Base-by-base conservation (phyloP, 768 basidiomycete species). In the Lactifluus subvellereus region DNA sequence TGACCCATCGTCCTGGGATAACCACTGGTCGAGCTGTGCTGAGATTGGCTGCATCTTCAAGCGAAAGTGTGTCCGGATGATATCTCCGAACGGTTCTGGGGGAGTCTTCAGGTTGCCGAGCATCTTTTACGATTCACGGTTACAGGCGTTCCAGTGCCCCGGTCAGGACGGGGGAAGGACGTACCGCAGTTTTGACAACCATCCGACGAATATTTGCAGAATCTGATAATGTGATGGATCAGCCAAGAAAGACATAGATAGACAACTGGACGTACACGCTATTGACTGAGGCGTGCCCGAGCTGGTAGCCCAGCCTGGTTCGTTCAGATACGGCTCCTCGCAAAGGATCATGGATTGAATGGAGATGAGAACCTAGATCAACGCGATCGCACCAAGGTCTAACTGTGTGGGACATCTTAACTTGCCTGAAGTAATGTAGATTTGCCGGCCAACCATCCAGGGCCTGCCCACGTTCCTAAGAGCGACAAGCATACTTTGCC, bases 301-400 rank as follows among this genome's bases (percentile, higher is more conserved):
- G 60, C 83, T 81, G 47, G 75, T 75, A 22, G 90, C 86, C 90
- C 90, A 91, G 30, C 89, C 93, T 20, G 94, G 94, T 72, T 98
- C 94, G 67, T 96, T 96, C 64, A 94, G 74, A 72, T 94, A 96
- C 9, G 95, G 91, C 69, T 94, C 94, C 20, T 96, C 95, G 65
- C 90, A 94, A 30, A 97, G 77, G 67, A 97, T 96, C 91, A 98
- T 93, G 16, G 91, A 93, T 77, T 97, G 95, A 37, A 98, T 95
- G 16, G 94, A 95, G 43, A 97, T 90, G 47, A 98, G 79, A 42
- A 95, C 86, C 82, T 84, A 55, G 45, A 49, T n/a, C 55, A 22
- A 67, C 18, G 57, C 62, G 7, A 58, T 54, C 20, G 47, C 33
- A 58, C 38, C 45, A 22, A 14, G 14, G 32, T 27, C 37, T 48